These are phyloP conservation scores for Pseudogymnoascus sp. DNA, from an alignment of 2,329 filamentous ascomycete genomes.

Conservation along the genomic window DNA sequence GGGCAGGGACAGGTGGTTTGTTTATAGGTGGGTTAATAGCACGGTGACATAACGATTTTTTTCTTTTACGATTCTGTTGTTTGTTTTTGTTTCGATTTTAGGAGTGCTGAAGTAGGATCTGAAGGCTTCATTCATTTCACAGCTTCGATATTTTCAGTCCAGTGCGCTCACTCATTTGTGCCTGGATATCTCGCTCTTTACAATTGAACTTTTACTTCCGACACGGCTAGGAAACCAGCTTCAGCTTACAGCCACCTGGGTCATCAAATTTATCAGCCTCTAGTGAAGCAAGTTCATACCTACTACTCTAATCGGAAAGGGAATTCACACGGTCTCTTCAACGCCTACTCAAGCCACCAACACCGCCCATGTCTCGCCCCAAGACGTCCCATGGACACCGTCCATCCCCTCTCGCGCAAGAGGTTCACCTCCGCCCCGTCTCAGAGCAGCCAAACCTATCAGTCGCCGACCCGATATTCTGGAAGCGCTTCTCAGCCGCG, in stretches of 20 bases:
- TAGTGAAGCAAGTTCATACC: background rate
- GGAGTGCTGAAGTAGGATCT: background rate
- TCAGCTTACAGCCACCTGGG: background rate
- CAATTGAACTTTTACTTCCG: background rate
- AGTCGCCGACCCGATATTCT: constrained; percentile 25
- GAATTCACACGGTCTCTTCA: background rate
- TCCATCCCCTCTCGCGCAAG: constrained; percentile 28
- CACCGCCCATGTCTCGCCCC: background rate
- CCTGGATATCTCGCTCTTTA: background rate
- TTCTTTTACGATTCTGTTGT: background rate
- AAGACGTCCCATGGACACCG: background rate
- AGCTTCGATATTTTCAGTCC: background rate
- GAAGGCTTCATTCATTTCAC: background rate
- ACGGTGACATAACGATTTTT: background rate
- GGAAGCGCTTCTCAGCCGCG: constrained; percentile 28
- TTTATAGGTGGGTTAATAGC: constrained; percentile 6
- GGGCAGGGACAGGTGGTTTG: background rate
- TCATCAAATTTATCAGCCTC: background rate
- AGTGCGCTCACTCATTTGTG: constrained; percentile 1
- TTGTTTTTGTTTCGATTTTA: background rate
- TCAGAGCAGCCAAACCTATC: constrained; percentile 13
- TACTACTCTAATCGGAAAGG: background rate
- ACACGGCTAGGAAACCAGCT: background rate
- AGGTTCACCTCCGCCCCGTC: constrained; percentile 21
- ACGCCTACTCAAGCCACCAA: background rate